Evolutionary conservation across 768 basidiomycete species (phyloP), one percentile per base, ranked within the genome.

Genomic region (Solioccasus polychromus): DNA sequence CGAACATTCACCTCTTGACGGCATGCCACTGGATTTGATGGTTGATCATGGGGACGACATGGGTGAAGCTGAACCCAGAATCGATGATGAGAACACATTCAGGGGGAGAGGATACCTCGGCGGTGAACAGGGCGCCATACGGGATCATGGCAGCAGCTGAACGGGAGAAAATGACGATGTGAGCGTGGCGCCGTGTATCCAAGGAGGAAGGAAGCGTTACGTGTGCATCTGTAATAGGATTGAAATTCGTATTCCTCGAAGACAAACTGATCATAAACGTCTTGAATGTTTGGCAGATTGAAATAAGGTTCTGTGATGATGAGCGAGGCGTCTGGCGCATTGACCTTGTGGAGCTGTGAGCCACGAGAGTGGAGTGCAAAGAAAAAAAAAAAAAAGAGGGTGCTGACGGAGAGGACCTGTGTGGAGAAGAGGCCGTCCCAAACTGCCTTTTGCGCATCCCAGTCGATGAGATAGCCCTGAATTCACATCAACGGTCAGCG

Each of bases 201-300:
- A 44, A 44, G 49, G 57, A 42, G 44, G 44, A 42, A 43, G 37
- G 29, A 34, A 19, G 73, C 88, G n/a, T 62, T 68, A 95, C 94
- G 85, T 42, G 91, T 81, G 59, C 82, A 83, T 23, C 92, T 79
- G 59, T 79, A 74, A 63, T 89, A 92, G 37, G 88, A 82, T 37
- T 77, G 73, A 61, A 95, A 96, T 57, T 94, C 93, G 70, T 93
- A 98, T 68, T 97, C 92, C 63, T 97, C 94, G 58, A 96, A 97
- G 3, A 95, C 75, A 62, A 98, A 88, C 66, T 97, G 92, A 62
- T 98, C 94, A 58, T 94, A 93, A 26, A 89, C 78, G 22, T 92
- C 89, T 67, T 92, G 90, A 11, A 96, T 79, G 60, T 91, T 92
- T 20, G 91, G 88, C 8, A 94, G 71, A 68, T 97, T 93, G 76